Percentiles rank a stretch among this genome's conserved stretches.
phyloP scores from a whole-genome alignment of 345 rosid genomes.

The Populus ilicifolia region DNA sequence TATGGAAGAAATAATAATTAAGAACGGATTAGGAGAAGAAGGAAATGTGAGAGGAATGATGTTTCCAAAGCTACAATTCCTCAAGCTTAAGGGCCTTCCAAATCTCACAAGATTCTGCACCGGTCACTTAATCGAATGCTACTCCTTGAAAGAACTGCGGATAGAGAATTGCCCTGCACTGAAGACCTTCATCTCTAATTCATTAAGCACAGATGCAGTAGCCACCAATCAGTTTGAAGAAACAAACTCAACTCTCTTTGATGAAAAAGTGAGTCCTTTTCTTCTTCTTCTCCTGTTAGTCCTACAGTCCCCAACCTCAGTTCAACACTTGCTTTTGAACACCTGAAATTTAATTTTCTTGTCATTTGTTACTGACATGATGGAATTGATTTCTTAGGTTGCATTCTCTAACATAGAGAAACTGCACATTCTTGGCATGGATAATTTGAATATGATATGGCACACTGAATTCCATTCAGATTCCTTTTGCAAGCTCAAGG shows the following conservation, averaged over 20 bases:
- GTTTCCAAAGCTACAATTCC: neutral
- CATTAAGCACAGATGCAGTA: neutral
- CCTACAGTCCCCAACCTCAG: neutral
- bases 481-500: slow-evolving; percentile 15
- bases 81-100: slow-evolving; percentile 1
- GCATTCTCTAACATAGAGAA: slow-evolving; percentile 23
- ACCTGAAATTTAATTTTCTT: too few relatives aligned
- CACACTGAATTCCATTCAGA: slow-evolving; percentile 2
- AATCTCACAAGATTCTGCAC: neutral
- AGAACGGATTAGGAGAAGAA: neutral
- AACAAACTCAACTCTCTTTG: neutral
- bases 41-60: neutral
- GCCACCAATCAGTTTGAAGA: neutral
- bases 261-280: slow-evolving; percentile 1
- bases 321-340: too few relatives aligned
- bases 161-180: neutral
- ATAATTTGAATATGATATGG: slow-evolving; percentile 22
- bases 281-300: neutral
- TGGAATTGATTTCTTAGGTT: slow-evolving; percentile 9
- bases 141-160: neutral
- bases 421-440: slow-evolving; percentile 7
- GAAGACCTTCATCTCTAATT: neutral
- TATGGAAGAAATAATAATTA: neutral
- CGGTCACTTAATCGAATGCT: neutral
- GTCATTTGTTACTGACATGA: neutral